Evolutionary conservation across 1,284 basidiomycete species (phyloP), one percentile per base, ranked within the genome.

Genomic region (Microbotryomycetes sp.): DNA sequence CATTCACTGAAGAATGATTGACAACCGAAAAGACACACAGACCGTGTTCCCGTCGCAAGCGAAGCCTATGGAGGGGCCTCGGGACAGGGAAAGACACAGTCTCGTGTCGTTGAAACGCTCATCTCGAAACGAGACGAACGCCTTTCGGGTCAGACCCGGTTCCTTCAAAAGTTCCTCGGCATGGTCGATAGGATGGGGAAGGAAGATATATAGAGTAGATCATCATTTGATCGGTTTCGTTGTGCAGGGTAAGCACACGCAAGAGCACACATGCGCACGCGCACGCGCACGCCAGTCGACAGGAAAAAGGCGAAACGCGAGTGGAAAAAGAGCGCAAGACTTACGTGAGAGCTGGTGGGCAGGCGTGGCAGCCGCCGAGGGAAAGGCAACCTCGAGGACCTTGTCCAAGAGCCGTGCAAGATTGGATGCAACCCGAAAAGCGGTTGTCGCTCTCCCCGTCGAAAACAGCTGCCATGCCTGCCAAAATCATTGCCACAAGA

Each of bases 161-260:
- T 51, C 49, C 49, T 51, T 51, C 49, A 51, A 51, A 28, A 18
- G 35, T 41, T 51, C 23, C 49, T 51, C 49, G 49, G 23, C 49
- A 51, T 51, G 49, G 49, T 51, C 49, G 49, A 51, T 51, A 51
- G 28, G 49, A 51, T 51, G 49, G 49, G 49, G 49, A 51, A 51
- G 49, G 49, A 51, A 51, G 28, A 51, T 28, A 51, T 26, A 26
- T 51, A 26, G 27, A 51, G 27, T 51, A 11, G 49, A 51, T 28
- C 23, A 28, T 51, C 23, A n/a, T 18, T 23, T 51, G 49, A 28
- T 24, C 27, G 49, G 24, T 2, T 47, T 5, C 15, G n/a, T 21
- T 7, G 6, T 21, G 45, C 45, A n/a, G n/a, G 45, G n/a, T 47
- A n/a, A 21, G 45, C 24, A 47, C 45, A 21, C 5, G 45, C 24